Evolutionary conservation across 495 filamentous ascomycete genomes (phyloP), one percentile per base, ranked within the genome.

Genomic region (Hypoxylon rickii): DNA sequence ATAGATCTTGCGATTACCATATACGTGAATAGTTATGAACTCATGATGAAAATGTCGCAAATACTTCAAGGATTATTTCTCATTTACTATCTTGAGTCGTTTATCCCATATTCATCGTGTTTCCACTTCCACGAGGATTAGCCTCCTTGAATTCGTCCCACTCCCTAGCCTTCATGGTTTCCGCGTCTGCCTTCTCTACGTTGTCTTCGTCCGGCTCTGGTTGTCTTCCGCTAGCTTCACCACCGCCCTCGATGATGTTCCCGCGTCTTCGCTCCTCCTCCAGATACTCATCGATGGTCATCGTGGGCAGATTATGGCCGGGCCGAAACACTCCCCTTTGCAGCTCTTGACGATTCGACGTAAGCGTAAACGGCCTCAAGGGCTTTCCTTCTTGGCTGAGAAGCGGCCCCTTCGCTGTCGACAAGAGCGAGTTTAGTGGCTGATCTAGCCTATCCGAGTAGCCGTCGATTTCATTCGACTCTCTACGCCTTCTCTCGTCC

Each of bases 231-330:
- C 87, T 91, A 57, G 88, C 81, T 65, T 88, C 86, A n/a, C 88
- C 89, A 34, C 94, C 94, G 21, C 92, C 92, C 67, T 96, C 86
- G 45, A 96, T 87, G 17, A 98, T 88, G n/a, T 90, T 90, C 7
- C 95, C 95, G 66, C 88, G 77, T 55, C 82, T 78, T 53, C 85
- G 78, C 70, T 98, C 94, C 73, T 98, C 94, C 39, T 93, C 93
- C 12, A 98, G 75, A 66, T 97, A 97, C 71, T 98, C 94, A 58
- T 98, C 95, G 53, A 98, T 97, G 0, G 84, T 89, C 94, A 97
- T 97, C 0, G 95, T 97, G 7, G 94, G 94, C 34, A 98, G 73
- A 70, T 88, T 96, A 69, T 98, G 94, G 6, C 92, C 89, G 2
- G 92, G 83, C 45, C 87, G 81, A 70, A 98, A 98, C 2, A 97